These are phyloP conservation scores for Fraxinus excelsior DNA, from an alignment of 257 asterid genomes.

Conservation along the genomic window DNA sequence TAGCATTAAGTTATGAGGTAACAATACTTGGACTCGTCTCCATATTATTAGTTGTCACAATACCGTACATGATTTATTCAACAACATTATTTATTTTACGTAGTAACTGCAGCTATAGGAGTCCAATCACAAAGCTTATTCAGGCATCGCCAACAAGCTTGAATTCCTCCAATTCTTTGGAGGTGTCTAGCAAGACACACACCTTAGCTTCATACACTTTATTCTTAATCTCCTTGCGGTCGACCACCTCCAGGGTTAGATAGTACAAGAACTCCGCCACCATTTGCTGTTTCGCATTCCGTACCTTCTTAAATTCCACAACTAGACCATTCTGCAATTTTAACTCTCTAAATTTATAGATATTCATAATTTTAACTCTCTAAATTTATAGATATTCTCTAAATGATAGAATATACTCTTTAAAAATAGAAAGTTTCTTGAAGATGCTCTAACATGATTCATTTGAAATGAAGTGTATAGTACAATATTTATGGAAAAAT, in stretches of 20 bases:
- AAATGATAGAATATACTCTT: neutral
- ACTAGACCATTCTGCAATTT: neutral
- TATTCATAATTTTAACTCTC: too few relatives aligned
- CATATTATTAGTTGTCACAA: too few relatives aligned
- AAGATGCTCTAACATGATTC: neutral
- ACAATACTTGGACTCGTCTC: too few relatives aligned
- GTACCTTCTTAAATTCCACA: slow-evolving; percentile 40
- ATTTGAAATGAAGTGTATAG: neutral
- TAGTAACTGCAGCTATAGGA: too few relatives aligned
- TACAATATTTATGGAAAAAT: neutral
- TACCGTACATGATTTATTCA: too few relatives aligned
- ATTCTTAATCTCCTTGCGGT: slow-evolving; percentile 43
- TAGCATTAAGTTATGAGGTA: too few relatives aligned
- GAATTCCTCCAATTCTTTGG: slow-evolving; percentile 80
- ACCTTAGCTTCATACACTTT: slow-evolving; percentile 80
- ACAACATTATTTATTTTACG: too few relatives aligned
- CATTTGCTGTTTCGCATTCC: slow-evolving; percentile 15
- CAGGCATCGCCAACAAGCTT: slow-evolving; percentile 62
- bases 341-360: neutral
- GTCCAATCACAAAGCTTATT: neutral
- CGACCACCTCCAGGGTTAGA: slow-evolving; percentile 30
- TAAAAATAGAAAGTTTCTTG: neutral
- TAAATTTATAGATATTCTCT: too few relatives aligned
- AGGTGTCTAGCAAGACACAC: slow-evolving; percentile 61
- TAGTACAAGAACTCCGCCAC: too few relatives aligned